phyloP scores from a whole-genome alignment of 2,329 filamentous ascomycete genomes.

The Fusarium acutatum region DNA sequence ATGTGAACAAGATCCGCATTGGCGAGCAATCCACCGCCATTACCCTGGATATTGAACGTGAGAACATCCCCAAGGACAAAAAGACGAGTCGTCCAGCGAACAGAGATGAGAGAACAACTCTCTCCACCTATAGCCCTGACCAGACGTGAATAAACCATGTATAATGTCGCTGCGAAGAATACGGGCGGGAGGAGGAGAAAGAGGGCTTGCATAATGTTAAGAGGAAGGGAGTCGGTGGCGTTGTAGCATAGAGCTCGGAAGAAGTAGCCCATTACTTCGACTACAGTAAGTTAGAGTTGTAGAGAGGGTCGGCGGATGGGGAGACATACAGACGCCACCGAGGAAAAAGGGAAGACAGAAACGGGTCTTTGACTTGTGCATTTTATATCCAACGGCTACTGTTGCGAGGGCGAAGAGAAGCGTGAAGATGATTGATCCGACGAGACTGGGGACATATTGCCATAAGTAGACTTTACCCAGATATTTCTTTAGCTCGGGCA shows the following conservation, averaged over 20 bases:
- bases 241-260: conserved; percentile 17
- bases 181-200: conserved; percentile 21
- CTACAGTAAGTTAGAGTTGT: background rate
- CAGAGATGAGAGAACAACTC: background rate
- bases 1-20: background rate
- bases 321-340: conserved; percentile 54
- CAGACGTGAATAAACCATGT: conserved; percentile 25
- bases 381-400: conserved; percentile 50
- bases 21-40: conserved; percentile 7
- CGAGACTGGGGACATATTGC: conserved; percentile 52
- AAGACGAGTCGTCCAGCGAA: conserved; percentile 11
- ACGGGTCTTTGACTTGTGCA: conserved; percentile 55
- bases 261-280: conserved; percentile 20
- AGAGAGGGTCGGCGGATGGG: accelerated
- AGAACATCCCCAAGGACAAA: conserved; percentile 23
- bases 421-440: conserved; percentile 55
- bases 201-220: conserved; percentile 25
- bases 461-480: conserved; percentile 25
- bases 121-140: conserved; percentile 2
- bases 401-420: conserved; percentile 55
- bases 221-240: background rate
- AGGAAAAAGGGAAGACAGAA: conserved; percentile 58
- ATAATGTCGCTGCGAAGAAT: conserved; percentile 28
- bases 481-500: conserved; percentile 11
- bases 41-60: conserved; percentile 19